A percentile compares a stretch with the other conserved stretches of the same genome.
Conservation (phyloP, 1,284 basidiomycete species). For the Microbotryomycetes sp. region DNA sequence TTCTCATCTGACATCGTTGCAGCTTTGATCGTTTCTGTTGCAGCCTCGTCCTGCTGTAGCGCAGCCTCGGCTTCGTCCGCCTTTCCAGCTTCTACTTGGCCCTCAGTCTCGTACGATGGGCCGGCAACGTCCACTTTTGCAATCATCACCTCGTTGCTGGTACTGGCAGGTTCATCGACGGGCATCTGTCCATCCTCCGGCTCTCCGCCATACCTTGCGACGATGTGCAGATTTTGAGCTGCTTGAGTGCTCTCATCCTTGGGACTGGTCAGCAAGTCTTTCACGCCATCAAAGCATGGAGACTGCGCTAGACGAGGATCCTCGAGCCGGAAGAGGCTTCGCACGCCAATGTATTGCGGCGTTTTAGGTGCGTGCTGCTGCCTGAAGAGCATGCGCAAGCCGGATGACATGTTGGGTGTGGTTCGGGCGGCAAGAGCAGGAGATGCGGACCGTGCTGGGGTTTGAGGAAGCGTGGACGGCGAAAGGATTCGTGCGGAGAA, state of each 20-base stretch:
- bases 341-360: not conserved
- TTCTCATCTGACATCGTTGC: not conserved
- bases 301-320: not conserved
- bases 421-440: not conserved
- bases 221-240: not conserved
- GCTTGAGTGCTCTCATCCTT: not conserved
- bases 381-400: not conserved
- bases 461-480: too few species aligned
- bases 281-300: not conserved
- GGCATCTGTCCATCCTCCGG: too few species aligned
- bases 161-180: too few species aligned
- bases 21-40: not conserved
- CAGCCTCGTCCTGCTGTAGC: not conserved
- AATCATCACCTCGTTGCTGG: not conserved
- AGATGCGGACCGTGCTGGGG: too few species aligned
- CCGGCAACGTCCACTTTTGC: not conserved
- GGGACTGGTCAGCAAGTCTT: not conserved
- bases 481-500: too few species aligned
- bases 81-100: too few species aligned
- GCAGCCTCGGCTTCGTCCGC: not conserved
- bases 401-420: not conserved
- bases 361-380: not conserved
- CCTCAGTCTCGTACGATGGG: not conserved
- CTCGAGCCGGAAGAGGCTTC: not conserved
- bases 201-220: too few species aligned